Evolutionary conservation across 345 rosid species (phyloP).

Genomic region (Eucalyptus guilfoylei): DNA sequence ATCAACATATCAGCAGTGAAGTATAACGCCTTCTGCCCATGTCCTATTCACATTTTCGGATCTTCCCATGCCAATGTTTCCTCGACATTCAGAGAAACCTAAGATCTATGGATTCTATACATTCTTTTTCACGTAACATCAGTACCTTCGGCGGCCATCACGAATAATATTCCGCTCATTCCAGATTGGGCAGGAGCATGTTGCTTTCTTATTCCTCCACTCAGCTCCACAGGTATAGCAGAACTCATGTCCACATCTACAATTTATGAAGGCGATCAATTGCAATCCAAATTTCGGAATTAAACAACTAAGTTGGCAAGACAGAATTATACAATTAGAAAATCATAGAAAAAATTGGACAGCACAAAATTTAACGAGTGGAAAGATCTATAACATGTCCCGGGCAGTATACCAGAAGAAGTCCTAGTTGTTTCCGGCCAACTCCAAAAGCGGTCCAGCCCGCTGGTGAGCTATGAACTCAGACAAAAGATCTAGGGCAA

Average conservation of each 20-base stretch:
- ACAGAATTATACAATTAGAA: not conserved
- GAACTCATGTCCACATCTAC: constrained; percentile 47
- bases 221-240: constrained; percentile 60
- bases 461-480: not conserved
- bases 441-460: not conserved
- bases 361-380: not conserved
- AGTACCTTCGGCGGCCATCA: not conserved
- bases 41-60: not conserved
- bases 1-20: not conserved
- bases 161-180: constrained; percentile 13
- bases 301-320: not conserved
- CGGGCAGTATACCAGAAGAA: not conserved
- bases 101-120: not conserved
- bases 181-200: constrained; percentile 52
- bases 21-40: not conserved
- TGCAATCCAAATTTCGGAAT: not conserved
- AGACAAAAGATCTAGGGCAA: not conserved
- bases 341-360: not conserved
- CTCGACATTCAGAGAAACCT: not conserved
- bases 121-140: not conserved
- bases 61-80: not conserved
- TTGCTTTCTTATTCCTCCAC: constrained; percentile 39
- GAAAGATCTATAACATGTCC: not conserved
- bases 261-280: not conserved
- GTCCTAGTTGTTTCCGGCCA: not conserved